A percentile compares a stretch with the other conserved stretches of the same genome.
Conservation (phyloP, 306 rosid genomes). For the Rosa multiflora region DNA sequence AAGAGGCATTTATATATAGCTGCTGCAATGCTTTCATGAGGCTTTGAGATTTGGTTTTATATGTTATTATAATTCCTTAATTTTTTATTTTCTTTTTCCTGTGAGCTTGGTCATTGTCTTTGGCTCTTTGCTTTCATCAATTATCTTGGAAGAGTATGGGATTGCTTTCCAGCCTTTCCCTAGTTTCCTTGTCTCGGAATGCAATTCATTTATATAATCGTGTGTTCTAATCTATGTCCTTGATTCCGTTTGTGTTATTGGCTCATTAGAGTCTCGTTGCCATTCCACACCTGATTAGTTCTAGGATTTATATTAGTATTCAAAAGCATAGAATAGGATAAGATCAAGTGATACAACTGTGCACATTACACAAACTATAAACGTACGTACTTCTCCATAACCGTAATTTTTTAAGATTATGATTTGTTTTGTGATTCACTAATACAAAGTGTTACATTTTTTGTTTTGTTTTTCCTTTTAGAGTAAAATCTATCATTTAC, state of each 20-base stretch:
- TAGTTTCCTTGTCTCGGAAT: background rate
- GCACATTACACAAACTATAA: background rate
- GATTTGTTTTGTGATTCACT: background rate
- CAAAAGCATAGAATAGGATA: background rate
- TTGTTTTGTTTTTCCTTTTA: background rate
- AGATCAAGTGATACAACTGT: background rate
- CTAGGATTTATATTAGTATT: background rate
- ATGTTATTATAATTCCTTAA: background rate
- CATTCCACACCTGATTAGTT: background rate
- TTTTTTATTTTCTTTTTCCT: background rate
- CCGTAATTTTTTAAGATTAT: background rate
- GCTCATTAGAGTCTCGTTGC: background rate
- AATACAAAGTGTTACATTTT: background rate
- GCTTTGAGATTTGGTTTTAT: background rate
- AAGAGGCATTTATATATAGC: background rate
- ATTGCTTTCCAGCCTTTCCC: background rate
- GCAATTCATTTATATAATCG: background rate
- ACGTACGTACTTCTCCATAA: background rate
- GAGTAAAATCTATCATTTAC: background rate
- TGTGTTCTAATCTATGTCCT: background rate
- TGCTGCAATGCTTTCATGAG: background rate
- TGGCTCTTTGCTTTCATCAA: conserved; percentile 9
- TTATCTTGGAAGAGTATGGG: background rate
- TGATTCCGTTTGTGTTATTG: background rate
- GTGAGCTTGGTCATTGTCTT: background rate